These are phyloP conservation scores for Clarkia xantiana DNA, from an alignment of 345 rosid species.

Conservation along the genomic window DNA sequence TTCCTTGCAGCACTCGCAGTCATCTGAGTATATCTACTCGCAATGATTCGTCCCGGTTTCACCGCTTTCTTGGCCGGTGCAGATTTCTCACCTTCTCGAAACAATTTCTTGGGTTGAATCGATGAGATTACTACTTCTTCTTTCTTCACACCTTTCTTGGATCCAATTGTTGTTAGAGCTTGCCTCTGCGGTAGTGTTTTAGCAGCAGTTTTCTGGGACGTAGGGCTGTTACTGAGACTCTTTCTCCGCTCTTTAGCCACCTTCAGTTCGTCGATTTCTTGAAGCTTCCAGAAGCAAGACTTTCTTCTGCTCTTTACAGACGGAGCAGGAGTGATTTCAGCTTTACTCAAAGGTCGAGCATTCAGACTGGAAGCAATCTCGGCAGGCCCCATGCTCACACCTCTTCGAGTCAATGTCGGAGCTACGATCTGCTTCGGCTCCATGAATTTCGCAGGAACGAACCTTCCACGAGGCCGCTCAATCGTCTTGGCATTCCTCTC, in stretches of 20 bases:
- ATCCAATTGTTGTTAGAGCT: constrained; percentile 53
- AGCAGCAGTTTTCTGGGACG: constrained; percentile 37
- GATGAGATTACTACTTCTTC: constrained; percentile 36
- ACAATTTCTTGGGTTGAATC: constrained; percentile 72
- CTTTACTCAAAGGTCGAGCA: constrained; percentile 24
- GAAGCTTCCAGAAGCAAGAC: constrained; percentile 82
- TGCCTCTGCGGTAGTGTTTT: constrained; percentile 37
- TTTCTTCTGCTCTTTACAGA: constrained; percentile 61
- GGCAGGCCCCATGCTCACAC: constrained; percentile 72
- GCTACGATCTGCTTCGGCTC: constrained; percentile 45
- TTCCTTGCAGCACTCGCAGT: constrained; percentile 25
- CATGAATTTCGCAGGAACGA: constrained; percentile 71
- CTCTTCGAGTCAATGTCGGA: constrained; percentile 41
- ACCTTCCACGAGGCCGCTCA: constrained; percentile 33
- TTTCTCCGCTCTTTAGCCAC: constrained; percentile 50
- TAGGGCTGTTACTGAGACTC: constrained; percentile 66
- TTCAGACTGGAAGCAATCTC: constrained; percentile 49
- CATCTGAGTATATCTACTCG: constrained; percentile 59
- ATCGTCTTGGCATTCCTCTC: constrained; percentile 27
- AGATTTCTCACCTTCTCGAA: constrained; percentile 67
- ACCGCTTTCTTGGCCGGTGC: constrained; percentile 31
- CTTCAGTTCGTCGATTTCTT: constrained; percentile 60
- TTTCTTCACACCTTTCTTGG: constrained; percentile 52
- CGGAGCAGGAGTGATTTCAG: constrained; percentile 47
- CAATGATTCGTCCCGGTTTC: constrained; percentile 60